phyloP scores from a whole-genome alignment of 108 stramenopile species.

The Cyclostephanos tholiformis region DNA sequence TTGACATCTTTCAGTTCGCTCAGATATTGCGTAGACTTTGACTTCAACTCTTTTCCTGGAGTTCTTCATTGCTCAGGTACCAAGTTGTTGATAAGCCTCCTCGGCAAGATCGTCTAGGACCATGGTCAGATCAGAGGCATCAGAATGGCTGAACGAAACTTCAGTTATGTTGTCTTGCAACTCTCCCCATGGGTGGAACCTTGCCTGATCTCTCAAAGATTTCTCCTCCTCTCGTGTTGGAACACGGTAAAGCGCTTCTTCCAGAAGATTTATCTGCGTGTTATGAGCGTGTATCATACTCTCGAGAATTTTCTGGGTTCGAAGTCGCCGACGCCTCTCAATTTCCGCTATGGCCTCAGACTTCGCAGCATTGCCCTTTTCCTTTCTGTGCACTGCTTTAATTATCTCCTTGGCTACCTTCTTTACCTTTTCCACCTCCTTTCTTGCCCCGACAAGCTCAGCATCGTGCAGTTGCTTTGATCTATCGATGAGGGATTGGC shows the following conservation, averaged over 20 bases:
- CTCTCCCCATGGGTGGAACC: slow-evolving; percentile 23
- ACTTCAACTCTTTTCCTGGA: slow-evolving; percentile 9
- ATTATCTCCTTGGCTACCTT: slow-evolving; percentile 46
- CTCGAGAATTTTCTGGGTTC: slow-evolving; percentile 36
- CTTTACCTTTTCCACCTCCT: slow-evolving; percentile 45
- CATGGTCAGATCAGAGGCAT: slow-evolving; percentile 36
- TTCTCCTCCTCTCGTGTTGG: not conserved
- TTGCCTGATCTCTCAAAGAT: slow-evolving; percentile 6
- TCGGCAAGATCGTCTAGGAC: slow-evolving; percentile 48
- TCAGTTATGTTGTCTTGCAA: slow-evolving; percentile 21
- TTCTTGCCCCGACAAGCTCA: slow-evolving; percentile 40
- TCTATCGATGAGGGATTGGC: slow-evolving; percentile 38
- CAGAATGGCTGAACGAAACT: slow-evolving; percentile 25
- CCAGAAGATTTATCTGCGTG: slow-evolving; percentile 34
- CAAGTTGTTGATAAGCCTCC: slow-evolving; percentile 39
- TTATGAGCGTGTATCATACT: slow-evolving; percentile 43
- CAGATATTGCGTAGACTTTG: no score
- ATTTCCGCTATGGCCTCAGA: slow-evolving; percentile 37
- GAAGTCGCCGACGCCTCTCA: slow-evolving; percentile 32
- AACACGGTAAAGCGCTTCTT: slow-evolving; percentile 17
- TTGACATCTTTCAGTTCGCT: not conserved
- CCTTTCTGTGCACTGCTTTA: slow-evolving; percentile 49
- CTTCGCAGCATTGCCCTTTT: slow-evolving; percentile 43
- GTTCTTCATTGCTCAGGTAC: not conserved
- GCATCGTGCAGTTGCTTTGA: slow-evolving; percentile 44